Conservation (phyloP, 2,329 filamentous ascomycete genomes). For the Coniochaeta hoffmannii region DNA sequence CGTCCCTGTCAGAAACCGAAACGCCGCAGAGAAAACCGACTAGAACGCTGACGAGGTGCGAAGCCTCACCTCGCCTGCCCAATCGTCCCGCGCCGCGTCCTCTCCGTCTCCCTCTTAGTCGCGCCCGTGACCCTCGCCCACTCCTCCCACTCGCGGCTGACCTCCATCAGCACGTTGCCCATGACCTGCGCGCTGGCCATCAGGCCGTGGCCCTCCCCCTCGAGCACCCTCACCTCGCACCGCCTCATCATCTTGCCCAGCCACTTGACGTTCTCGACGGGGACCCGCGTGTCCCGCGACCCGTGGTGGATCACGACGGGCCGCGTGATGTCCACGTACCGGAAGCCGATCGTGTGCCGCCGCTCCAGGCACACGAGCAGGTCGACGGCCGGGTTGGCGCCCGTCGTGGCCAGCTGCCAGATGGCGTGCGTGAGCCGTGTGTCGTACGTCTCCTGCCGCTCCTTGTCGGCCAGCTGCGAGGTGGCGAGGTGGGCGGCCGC, state of each 20-base stretch:
- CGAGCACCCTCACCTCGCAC: constrained; percentile 84
- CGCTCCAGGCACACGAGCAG: constrained; percentile 88
- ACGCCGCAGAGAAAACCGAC: background rate
- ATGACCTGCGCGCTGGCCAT: constrained; percentile 95
- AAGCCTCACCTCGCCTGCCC: constrained; percentile 16
- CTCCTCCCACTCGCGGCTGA: constrained; percentile 88
- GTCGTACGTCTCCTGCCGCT: constrained; percentile 72
- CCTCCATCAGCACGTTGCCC: constrained; percentile 90
- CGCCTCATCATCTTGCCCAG: constrained; percentile 87
- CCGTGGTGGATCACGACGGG: constrained; percentile 93
- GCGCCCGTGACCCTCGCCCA: constrained; percentile 58
- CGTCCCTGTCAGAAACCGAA: background rate
- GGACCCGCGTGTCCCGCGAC: constrained; percentile 81
- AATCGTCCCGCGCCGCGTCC: constrained; percentile 18
- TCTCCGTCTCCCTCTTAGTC: constrained; percentile 13
- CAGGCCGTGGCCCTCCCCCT: constrained; percentile 87
- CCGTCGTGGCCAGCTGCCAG: constrained; percentile 85
- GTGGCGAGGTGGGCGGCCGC: constrained; percentile 35
- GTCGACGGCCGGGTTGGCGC: constrained; percentile 91
- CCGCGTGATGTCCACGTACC: constrained; percentile 91
- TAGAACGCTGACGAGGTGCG: background rate
- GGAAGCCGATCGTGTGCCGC: constrained; percentile 85
- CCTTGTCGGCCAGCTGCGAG: constrained; percentile 58
- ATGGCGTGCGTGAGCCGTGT: constrained; percentile 83
- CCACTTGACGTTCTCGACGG: constrained; percentile 93